phyloP scores from a whole-genome alignment of 2,329 filamentous ascomycete genomes.

The Verticillium albo-atrum region DNA sequence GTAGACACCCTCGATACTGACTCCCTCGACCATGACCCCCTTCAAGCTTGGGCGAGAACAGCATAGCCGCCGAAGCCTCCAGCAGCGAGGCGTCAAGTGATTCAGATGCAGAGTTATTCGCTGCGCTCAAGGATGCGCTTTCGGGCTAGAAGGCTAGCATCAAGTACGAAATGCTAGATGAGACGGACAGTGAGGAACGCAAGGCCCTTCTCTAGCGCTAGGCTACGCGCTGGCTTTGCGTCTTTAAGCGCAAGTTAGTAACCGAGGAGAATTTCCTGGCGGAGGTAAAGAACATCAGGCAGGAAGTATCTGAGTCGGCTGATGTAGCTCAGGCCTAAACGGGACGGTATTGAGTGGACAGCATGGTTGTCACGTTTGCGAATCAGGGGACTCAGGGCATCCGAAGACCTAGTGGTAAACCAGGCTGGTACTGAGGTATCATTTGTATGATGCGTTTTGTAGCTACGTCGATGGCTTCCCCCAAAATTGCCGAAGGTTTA shows the following conservation, averaged over 20 bases:
- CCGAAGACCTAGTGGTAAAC: not conserved
- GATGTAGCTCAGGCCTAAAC: not conserved
- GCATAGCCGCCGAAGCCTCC: too few species aligned
- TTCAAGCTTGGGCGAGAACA: too few species aligned
- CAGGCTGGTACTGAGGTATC: not conserved
- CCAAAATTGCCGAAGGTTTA: not conserved
- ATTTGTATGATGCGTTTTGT: not conserved
- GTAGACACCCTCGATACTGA: too few species aligned
- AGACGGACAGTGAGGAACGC: constrained; percentile 52
- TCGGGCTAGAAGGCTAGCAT: constrained; percentile 66
- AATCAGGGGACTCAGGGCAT: not conserved
- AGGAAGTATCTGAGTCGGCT: not conserved
- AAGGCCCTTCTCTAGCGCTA: constrained; percentile 69
- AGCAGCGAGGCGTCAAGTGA: too few species aligned
- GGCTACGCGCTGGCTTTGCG: constrained; percentile 81
- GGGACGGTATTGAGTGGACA: too few species aligned
- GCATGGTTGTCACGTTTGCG: not conserved
- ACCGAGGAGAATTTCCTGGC: constrained; percentile 72
- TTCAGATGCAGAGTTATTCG: constrained; percentile 77
- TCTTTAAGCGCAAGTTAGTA: constrained; percentile 75
- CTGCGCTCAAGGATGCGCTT: constrained; percentile 73
- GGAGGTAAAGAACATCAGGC: constrained; percentile 24
- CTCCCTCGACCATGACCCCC: too few species aligned
- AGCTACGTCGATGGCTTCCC: not conserved
- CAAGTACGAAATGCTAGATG: constrained; percentile 73